A percentile compares a stretch with the other conserved stretches of the same genome.
Evolutionary conservation across 2,329 filamentous ascomycete genomes (phyloP).

Genomic region (Microsporum canis): DNA sequence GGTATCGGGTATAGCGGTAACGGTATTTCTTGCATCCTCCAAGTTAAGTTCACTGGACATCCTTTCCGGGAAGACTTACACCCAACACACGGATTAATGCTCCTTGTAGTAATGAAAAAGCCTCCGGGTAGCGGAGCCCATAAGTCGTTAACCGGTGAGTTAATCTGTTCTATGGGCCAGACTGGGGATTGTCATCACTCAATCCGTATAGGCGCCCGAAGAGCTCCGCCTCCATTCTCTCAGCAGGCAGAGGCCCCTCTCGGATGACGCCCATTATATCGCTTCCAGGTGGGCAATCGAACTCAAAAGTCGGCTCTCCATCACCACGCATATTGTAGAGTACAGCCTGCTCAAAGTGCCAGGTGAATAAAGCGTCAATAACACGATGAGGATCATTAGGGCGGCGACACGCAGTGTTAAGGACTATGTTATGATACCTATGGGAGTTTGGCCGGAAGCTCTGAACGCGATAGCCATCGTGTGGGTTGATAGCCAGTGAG

Average conservation of each 20-base stretch:
- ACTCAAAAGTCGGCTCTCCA: background rate
- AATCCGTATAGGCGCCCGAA: background rate
- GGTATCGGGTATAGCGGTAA: too few species aligned
- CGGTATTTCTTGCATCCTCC: too few species aligned
- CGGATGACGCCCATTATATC: conserved; percentile 1
- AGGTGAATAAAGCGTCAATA: background rate
- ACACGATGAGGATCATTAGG: background rate
- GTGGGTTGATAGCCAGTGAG: background rate
- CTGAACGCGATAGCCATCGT: background rate
- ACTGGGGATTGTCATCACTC: too few species aligned
- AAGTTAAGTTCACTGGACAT: too few species aligned
- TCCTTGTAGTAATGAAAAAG: too few species aligned
- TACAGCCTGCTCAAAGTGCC: conserved; percentile 18
- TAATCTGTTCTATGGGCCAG: too few species aligned
- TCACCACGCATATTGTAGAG: background rate
- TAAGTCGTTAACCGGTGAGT: too few species aligned
- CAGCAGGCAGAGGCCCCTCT: background rate
- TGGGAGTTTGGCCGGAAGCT: background rate
- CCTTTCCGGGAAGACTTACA: too few species aligned
- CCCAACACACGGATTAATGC: too few species aligned
- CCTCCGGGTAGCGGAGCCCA: too few species aligned
- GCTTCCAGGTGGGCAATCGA: conserved; percentile 1
- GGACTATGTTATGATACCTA: background rate
- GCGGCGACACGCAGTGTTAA: background rate
- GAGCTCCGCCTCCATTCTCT: background rate